Evolutionary conservation across 2,329 filamentous ascomycete species (phyloP).

Genomic region (Phyllosticta paracitricarpa): DNA sequence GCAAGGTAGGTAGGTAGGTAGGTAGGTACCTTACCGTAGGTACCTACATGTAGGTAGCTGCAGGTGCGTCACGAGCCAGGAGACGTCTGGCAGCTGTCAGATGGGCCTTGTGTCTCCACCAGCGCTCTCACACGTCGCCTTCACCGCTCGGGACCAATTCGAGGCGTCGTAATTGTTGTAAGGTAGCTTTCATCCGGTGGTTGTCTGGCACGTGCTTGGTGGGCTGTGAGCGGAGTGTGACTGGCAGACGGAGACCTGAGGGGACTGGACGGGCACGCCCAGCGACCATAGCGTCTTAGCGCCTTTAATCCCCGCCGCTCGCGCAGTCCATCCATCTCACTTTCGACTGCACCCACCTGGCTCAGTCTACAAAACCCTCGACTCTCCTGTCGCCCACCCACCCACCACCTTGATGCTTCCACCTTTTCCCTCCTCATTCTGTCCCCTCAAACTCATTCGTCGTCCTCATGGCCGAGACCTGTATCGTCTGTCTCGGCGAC

Average conservation of each 20-base stretch:
- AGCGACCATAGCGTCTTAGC: background rate
- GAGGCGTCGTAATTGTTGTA: background rate
- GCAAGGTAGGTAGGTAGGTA: too few species aligned
- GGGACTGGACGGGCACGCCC: background rate
- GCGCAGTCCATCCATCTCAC: slow-evolving; percentile 8
- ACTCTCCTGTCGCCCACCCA: background rate
- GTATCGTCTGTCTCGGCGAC: slow-evolving; percentile 64
- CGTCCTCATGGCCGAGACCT: slow-evolving; percentile 51
- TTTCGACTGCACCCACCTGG: slow-evolving; percentile 13
- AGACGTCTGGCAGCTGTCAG: background rate
- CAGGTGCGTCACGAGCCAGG: background rate
- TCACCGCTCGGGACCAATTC: background rate
- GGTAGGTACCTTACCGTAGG: too few species aligned
- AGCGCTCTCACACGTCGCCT: background rate
- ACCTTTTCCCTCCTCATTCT: slow-evolving; percentile 8
- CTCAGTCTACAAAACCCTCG: slow-evolving; percentile 3
- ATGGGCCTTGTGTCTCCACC: background rate
- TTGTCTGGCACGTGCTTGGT: background rate
- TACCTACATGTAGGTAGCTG: background rate
- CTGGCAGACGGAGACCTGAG: background rate
- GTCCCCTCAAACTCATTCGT: background rate
- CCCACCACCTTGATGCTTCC: slow-evolving; percentile 4
- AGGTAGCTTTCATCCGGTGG: background rate
- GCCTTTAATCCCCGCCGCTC: slow-evolving; percentile 9
- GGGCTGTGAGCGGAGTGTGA: background rate